These are phyloP conservation scores for Nematodospora anomalae DNA, from an alignment of 1,139 yeast genomes.

Conservation along the genomic window DNA sequence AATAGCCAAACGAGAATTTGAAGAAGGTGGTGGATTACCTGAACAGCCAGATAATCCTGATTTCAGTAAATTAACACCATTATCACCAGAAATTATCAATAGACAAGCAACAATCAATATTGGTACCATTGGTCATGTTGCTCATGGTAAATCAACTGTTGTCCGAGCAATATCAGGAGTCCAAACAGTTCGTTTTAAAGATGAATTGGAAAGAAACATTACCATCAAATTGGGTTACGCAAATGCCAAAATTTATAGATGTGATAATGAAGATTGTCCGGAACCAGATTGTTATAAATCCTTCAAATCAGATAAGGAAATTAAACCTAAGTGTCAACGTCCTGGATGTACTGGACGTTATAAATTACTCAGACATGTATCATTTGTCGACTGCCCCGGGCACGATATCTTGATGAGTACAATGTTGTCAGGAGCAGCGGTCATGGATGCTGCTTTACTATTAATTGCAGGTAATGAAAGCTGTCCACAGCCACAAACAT, in stretches of 20 bases:
- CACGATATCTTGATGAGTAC: conserved; percentile 99
- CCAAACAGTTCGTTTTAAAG: conserved; percentile 98
- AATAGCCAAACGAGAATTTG: conserved; percentile 76
- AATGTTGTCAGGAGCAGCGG: conserved; percentile 99
- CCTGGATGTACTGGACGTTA: conserved; percentile 85
- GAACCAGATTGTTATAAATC: conserved; percentile 96
- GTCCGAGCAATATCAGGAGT: conserved; percentile 99
- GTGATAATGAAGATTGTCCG: conserved; percentile 83
- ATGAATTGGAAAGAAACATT: conserved; percentile 97
- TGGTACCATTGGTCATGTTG: conserved; percentile 98
- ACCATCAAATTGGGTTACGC: conserved; percentile 98
- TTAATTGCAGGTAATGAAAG: conserved; percentile 98
- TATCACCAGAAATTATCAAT: conserved; percentile 91
- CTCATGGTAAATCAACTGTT: conserved; percentile 96
- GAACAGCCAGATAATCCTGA: conserved; percentile 93
- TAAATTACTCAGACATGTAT: conserved; percentile 89
- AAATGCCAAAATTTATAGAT: conserved; percentile 94
- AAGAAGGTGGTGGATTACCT: conserved; percentile 98
- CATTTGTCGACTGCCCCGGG: conserved; percentile 99
- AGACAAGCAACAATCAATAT: conserved; percentile 99
- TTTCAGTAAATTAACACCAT: conserved; percentile 73
- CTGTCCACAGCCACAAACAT: conserved; percentile 99
- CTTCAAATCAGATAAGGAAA: conserved; percentile 91
- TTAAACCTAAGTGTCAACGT: conserved; percentile 86
- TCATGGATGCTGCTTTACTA: conserved; percentile 98